These are phyloP conservation scores for Stachybotrys chartarum DNA, from an alignment of 2,329 filamentous ascomycete genomes.

Conservation along the genomic window DNA sequence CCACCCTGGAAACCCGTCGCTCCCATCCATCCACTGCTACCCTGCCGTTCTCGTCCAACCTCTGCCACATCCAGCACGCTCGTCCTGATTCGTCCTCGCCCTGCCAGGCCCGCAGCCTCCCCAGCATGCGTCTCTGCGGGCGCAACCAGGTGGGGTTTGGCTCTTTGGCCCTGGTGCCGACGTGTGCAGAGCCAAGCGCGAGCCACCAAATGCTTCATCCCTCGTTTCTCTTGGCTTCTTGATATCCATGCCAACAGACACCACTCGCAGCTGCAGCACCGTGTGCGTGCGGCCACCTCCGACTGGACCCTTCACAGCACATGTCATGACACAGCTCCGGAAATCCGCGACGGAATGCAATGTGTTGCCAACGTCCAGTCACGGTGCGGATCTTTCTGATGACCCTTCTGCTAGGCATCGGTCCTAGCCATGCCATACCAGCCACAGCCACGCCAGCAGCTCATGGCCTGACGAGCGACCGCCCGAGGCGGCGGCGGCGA, in stretches of 20 bases:
- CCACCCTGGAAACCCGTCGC: too few species aligned
- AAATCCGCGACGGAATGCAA: too few species aligned
- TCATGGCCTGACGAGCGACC: background rate
- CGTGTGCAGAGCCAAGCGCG: background rate
- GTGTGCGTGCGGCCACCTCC: too few species aligned
- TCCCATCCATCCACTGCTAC: background rate
- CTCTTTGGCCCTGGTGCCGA: background rate
- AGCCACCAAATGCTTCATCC: background rate
- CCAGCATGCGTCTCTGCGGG: background rate
- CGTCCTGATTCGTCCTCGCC: background rate
- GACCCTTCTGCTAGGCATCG: too few species aligned
- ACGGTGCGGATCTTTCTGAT: too few species aligned
- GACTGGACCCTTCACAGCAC: too few species aligned
- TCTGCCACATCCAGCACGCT: background rate
- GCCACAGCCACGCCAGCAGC: too few species aligned
- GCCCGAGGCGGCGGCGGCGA: background rate
- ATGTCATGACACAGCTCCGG: too few species aligned
- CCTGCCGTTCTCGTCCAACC: background rate
- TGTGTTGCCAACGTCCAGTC: too few species aligned
- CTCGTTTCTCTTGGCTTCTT: background rate
- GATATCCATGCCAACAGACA: background rate
- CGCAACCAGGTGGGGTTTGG: background rate
- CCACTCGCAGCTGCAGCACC: background rate
- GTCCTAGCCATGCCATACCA: too few species aligned
- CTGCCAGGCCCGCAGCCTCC: background rate